Percentiles rank a stretch among this genome's conserved stretches.
These are phyloP conservation scores for Apophysomyces sp. DNA, from an alignment of 371 early-diverging fungal species.

Conservation along the genomic window DNA sequence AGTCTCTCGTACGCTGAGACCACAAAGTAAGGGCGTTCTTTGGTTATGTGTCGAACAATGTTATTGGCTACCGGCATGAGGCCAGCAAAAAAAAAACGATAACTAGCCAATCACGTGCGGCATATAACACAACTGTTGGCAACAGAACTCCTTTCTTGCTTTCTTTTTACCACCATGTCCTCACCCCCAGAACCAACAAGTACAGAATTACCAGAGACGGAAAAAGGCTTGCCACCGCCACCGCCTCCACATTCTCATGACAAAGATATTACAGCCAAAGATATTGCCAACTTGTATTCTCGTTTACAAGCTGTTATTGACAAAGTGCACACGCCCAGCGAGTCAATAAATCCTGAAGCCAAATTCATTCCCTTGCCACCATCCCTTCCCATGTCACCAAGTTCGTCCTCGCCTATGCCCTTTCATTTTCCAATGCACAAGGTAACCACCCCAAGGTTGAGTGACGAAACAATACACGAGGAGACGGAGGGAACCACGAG, in stretches of 20 bases:
- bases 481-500: slow-evolving; percentile 7
- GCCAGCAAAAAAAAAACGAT: too few relatives aligned
- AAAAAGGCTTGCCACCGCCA: neutral
- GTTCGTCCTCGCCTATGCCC: slow-evolving; percentile 35
- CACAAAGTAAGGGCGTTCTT: too few relatives aligned
- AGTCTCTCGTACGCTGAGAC: too few relatives aligned
- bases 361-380: slow-evolving; percentile 46
- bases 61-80: too few relatives aligned
- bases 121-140: neutral
- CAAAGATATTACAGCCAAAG: slow-evolving; percentile 44
- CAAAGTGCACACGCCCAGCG: slow-evolving; percentile 30
- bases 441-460: neutral
- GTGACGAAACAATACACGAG: slow-evolving; percentile 8
- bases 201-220: neutral
- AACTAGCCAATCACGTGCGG: neutral
- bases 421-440: slow-evolving; percentile 6
- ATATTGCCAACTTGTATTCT: slow-evolving; percentile 58
- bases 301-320: slow-evolving; percentile 57
- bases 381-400: slow-evolving; percentile 42
- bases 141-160: neutral
- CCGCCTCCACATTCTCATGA: neutral
- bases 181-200: neutral
- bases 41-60: too few relatives aligned
- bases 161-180: neutral
- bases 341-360: slow-evolving; percentile 28